Percentiles rank a stretch among this genome's conserved stretches.
These are phyloP conservation scores for Houttuynia cordata DNA, from an alignment of 164 flowering plant species.

Conservation along the genomic window DNA sequence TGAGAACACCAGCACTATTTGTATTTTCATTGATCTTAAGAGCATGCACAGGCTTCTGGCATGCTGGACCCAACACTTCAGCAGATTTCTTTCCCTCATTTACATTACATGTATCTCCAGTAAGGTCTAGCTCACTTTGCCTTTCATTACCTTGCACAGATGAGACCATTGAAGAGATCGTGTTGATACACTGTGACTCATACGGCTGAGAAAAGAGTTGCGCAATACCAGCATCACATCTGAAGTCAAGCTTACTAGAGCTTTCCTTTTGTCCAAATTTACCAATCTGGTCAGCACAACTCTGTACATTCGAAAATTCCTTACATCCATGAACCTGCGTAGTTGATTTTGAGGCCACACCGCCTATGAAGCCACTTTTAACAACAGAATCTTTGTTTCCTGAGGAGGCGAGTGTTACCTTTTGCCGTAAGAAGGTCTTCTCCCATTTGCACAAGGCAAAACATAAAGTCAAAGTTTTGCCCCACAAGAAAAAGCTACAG, in stretches of 20 bases:
- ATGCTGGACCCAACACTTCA: slow-evolving; percentile 15
- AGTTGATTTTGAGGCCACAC: slow-evolving; percentile 9
- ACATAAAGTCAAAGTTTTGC: slow-evolving; percentile 18
- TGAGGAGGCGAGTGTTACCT: slow-evolving; percentile 52
- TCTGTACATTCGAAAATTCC: not conserved
- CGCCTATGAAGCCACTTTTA: slow-evolving; percentile 12
- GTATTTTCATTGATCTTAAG: slow-evolving; percentile 40
- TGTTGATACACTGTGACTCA: slow-evolving; percentile 10
- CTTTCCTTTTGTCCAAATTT: slow-evolving; percentile 11
- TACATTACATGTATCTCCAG: not conserved
- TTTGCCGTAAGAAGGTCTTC: slow-evolving; percentile 90
- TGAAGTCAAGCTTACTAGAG: slow-evolving; percentile 13
- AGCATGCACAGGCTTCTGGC: slow-evolving; percentile 23
- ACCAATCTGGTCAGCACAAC: slow-evolving; percentile 8
- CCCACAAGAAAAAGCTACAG: slow-evolving; percentile 9
- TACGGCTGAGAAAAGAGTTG: slow-evolving; percentile 7
- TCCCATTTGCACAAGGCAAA: slow-evolving; percentile 3
- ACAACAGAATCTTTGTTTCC: slow-evolving; percentile 13
- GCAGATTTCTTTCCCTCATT: slow-evolving; percentile 7
- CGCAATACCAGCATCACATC: slow-evolving; percentile 9
- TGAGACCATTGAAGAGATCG: slow-evolving; percentile 3
- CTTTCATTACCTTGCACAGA: slow-evolving; percentile 6
- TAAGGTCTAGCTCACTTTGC: slow-evolving; percentile 2
- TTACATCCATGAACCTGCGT: too few species aligned
- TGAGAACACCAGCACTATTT: slow-evolving; percentile 52